Evolutionary conservation across 2,329 filamentous ascomycete species (phyloP), one percentile per base, ranked within the genome.

Genomic region (Amesomyces nigricolor): DNA sequence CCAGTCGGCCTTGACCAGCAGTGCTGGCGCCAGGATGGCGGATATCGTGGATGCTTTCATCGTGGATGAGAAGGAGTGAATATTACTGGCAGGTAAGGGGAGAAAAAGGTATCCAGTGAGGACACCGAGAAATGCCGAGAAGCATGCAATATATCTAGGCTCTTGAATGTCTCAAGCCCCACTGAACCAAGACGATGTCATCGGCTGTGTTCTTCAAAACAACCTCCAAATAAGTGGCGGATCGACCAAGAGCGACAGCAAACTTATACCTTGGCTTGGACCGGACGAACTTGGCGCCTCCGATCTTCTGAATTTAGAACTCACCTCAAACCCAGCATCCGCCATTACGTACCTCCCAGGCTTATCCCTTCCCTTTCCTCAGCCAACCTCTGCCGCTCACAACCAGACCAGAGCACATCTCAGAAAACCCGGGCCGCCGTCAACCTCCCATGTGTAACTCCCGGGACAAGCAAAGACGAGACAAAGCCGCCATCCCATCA

Each of bases 1-100:
- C 68, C 72, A 74, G 44, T 72, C 65, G 8, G 68, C 68, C 45
- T 62, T 53, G 35, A 58, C 69, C n/a, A 66, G 57, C 39, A 61
- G 63, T 22, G 63, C 64, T 17, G 67, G 54, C 22, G 64, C 65
- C 49, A 71, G 48, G 30, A 61, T 53, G 47, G 65, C 61, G 44
- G 63, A 42, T 40, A 70, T 37, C 6, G 60, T 55, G 37, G 64
- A 63, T 26, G 61, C 57, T 61, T 69, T 74, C 71, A 74, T 73
- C 22, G 5, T 54, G 58, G 10, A 35, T 63, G 42, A 8, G 32
- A 35, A 35, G 14, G 37, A 17, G 22, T 14, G 40, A 19, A 17
- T 10, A 47, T 19, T 42, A 29, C 26, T n/a, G 6, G 10, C 48
- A 43, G 47, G 8, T 43, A 14, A 6, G 22, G 5, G 14, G 14